phyloP scores from a whole-genome alignment of 73 alveolate genomes.

The Paramecium sexaurelia region DNA sequence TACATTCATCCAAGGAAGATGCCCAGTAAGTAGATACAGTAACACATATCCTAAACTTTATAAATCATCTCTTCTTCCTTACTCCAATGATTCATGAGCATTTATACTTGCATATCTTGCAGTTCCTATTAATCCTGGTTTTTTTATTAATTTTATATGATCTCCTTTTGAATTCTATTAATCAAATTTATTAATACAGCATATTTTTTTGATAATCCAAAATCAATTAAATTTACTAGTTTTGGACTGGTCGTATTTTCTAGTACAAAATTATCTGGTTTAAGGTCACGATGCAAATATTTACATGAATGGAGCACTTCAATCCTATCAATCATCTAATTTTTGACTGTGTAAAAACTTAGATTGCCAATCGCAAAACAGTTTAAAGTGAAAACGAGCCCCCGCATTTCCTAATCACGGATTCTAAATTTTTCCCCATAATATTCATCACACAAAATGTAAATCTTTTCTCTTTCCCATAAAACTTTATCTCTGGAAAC shows the following conservation, averaged over 20 bases:
- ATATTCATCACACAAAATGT: conserved; percentile 73
- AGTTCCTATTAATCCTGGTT: conserved; percentile 95
- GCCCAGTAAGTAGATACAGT: conserved; percentile 80
- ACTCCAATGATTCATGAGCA: conserved; percentile 64
- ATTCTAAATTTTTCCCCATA: conserved; percentile 74
- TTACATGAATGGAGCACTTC: conserved; percentile 72
- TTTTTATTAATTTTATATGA: conserved; percentile 90
- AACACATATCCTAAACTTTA: conserved; percentile 87
- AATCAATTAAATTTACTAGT: conserved; percentile 87
- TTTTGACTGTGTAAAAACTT: conserved; percentile 68
- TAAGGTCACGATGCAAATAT: conserved; percentile 78
- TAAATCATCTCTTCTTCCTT: conserved; percentile 87
- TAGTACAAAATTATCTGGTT: conserved; percentile 81
- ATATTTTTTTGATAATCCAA: conserved; percentile 90
- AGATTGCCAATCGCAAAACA: conserved; percentile 66
- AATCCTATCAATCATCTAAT: not conserved
- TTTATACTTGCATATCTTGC: conserved; percentile 83
- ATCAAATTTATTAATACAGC: not conserved
- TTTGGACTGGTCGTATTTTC: conserved; percentile 59
- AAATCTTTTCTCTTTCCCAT: conserved; percentile 66
- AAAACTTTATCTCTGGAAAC: conserved; percentile 69
- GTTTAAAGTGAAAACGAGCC: conserved; percentile 70
- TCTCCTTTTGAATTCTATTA: conserved; percentile 81
- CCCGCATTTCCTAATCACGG: conserved; percentile 60
- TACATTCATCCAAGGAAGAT: conserved; percentile 86